These are phyloP conservation scores for Eucalyptus curtisii DNA, from an alignment of 345 rosid genomes.

Conservation along the genomic window DNA sequence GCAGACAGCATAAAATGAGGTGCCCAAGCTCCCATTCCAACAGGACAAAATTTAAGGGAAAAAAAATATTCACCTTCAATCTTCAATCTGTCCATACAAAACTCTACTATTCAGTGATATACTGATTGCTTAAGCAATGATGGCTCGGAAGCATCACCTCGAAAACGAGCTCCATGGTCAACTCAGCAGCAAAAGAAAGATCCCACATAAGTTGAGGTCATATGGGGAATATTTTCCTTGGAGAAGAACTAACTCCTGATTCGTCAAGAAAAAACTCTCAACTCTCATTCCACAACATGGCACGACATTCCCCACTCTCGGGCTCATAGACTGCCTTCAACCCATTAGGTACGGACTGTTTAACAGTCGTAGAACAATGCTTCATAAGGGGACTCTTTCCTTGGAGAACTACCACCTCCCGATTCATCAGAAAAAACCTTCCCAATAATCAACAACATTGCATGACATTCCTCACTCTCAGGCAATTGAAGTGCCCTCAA, in stretches of 20 bases:
- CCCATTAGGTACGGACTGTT: background rate
- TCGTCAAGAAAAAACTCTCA: background rate
- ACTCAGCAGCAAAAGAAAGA: background rate
- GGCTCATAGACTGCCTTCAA: background rate
- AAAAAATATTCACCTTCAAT: background rate
- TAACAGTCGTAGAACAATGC: background rate
- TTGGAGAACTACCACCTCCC: background rate
- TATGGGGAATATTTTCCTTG: background rate
- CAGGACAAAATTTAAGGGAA: background rate
- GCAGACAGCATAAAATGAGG: background rate
- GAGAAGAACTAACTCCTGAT: background rate
- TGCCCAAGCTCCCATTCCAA: background rate
- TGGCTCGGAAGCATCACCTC: background rate
- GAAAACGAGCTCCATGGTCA: rapidly evolving
- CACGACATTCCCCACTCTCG: background rate
- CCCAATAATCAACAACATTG: background rate
- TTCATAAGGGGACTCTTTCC: background rate
- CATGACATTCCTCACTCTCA: background rate
- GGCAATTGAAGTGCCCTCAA: background rate
- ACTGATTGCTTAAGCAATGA: background rate
- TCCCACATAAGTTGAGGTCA: background rate
- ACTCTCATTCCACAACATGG: background rate
- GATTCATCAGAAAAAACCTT: background rate
- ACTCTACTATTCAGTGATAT: background rate
- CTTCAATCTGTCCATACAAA: background rate